Conservation (phyloP, 495 filamentous ascomycete genomes). For the Cercophora samala region DNA sequence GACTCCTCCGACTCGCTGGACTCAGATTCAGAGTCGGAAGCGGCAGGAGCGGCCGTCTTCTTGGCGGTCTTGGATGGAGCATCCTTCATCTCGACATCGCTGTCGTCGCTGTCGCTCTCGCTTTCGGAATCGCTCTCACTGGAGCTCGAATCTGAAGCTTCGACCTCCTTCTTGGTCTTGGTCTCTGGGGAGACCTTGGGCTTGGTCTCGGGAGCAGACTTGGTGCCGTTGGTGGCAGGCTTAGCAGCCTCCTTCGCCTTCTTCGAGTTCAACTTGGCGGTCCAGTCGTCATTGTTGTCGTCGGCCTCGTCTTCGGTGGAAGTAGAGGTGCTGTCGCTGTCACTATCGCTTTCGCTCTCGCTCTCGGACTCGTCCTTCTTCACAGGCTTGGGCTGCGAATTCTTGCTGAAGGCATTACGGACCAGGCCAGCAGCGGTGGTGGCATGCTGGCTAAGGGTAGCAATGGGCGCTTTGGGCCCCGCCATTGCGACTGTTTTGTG, state of each 20-base stretch:
- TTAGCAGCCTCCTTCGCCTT: not conserved
- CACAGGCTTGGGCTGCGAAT: constrained; percentile 20
- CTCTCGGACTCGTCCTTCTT: constrained; percentile 28
- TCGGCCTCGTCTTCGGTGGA: not conserved
- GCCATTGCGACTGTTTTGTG: constrained; percentile 28
- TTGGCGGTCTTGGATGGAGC: constrained; percentile 10
- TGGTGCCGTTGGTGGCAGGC: not conserved
- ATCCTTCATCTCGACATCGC: constrained; percentile 18
- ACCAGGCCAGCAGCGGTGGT: constrained; percentile 28
- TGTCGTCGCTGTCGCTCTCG: constrained; percentile 15
- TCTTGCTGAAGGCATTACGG: constrained; percentile 22
- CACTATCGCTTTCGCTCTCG: constrained; percentile 31
- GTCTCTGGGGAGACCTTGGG: not conserved
- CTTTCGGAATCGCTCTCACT: not conserved
- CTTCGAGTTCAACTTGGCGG: not conserved
- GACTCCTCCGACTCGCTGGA: constrained; percentile 16
- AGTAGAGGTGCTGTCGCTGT: constrained; percentile 29
- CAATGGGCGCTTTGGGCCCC: constrained; percentile 34
- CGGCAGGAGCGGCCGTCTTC: constrained; percentile 2
- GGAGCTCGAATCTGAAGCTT: not conserved
- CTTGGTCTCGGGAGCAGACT: not conserved
- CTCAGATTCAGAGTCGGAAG: constrained; percentile 24
- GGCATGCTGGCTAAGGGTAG: constrained; percentile 33
- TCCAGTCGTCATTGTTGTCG: not conserved
- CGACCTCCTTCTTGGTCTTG: not conserved